Evolutionary conservation across 148 eudicot species (phyloP).

Genomic region (Fagopyrum esculentum): DNA sequence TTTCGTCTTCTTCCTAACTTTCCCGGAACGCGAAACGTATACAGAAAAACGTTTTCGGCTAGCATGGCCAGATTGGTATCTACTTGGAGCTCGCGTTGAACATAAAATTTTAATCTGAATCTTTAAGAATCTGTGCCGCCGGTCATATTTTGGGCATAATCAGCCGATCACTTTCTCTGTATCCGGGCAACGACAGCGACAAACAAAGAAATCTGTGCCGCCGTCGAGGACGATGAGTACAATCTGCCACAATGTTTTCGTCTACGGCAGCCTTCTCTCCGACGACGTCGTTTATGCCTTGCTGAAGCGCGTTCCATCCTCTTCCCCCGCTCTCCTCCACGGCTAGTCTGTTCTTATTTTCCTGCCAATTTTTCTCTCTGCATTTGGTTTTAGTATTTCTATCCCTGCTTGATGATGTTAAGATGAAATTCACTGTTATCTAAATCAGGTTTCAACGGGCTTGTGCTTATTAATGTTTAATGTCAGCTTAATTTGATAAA

Average conservation of each 20-base stretch:
- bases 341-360: constrained; percentile 35
- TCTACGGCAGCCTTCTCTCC: constrained; percentile 78
- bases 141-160: background rate
- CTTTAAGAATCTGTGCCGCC: background rate
- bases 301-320: constrained; percentile 48
- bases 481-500: background rate
- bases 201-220: background rate
- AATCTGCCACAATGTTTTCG: constrained; percentile 47
- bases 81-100: background rate
- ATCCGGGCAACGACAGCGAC: background rate
- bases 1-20: too few species aligned
- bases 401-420: background rate
- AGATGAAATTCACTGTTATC: background rate
- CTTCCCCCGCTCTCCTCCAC: constrained; percentile 50
- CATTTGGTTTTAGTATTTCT: background rate
- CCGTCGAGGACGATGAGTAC: constrained; percentile 15
- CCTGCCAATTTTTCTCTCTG: background rate
- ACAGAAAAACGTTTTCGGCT: too few species aligned
- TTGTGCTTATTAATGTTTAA: background rate
- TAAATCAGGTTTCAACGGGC: background rate
- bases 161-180: background rate
- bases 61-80: too few species aligned
- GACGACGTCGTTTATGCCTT: constrained; percentile 66
- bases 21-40: too few species aligned
- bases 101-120: background rate